Conservation (phyloP, 176 grass and related monocot genomes). For the Triticum timopheevii region DNA sequence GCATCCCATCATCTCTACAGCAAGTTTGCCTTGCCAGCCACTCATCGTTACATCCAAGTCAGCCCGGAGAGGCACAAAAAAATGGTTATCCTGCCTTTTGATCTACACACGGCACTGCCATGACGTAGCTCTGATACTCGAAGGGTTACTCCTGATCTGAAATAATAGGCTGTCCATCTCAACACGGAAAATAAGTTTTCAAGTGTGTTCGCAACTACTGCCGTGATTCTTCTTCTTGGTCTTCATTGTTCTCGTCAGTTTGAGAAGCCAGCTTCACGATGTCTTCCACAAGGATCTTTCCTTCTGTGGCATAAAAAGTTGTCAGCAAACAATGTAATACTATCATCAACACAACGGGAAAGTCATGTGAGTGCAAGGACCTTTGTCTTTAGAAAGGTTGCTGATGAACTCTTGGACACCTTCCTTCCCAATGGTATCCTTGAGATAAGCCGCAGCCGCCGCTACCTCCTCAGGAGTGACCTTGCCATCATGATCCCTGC, state of each 20-base stretch:
- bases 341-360: background rate
- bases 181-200: background rate
- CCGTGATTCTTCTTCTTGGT: slow-evolving; percentile 42
- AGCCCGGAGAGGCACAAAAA: slow-evolving; percentile 24
- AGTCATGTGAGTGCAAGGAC: slow-evolving; percentile 13
- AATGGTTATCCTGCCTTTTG: slow-evolving; percentile 3
- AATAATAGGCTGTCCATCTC: slow-evolving; percentile 29
- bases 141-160: slow-evolving; percentile 6
- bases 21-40: background rate
- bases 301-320: slow-evolving; percentile 45
- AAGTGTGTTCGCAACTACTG: slow-evolving; percentile 21
- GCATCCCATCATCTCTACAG: slow-evolving; percentile 12
- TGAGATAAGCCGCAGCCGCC: slow-evolving; percentile 59
- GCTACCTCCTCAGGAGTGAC: slow-evolving; percentile 90
- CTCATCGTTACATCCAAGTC: background rate
- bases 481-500: slow-evolving; percentile 91
- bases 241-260: slow-evolving; percentile 63
- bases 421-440: slow-evolving; percentile 77
- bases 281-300: slow-evolving; percentile 92
- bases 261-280: slow-evolving; percentile 75
- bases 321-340: background rate
- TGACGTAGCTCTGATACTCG: slow-evolving; percentile 24
- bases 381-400: slow-evolving; percentile 89
- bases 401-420: slow-evolving; percentile 82
- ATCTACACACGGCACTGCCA: slow-evolving; percentile 11